These are phyloP conservation scores for Rugosomyces carneus DNA, from an alignment of 1,284 basidiomycete species.

Conservation along the genomic window DNA sequence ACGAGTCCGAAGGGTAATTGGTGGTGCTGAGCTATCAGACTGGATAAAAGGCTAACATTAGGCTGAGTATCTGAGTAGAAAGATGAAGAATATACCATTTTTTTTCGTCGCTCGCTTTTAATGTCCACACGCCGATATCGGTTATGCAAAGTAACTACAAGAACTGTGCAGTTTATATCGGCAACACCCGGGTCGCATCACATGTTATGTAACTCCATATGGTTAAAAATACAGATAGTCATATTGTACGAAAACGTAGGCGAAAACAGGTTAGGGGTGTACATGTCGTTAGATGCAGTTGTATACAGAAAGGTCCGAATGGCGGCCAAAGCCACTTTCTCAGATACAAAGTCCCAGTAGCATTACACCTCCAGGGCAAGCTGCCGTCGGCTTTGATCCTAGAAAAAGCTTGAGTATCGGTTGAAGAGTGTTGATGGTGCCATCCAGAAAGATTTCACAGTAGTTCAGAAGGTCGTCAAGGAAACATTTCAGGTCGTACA, in stretches of 20 bases:
- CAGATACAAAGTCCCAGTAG: conserved; percentile 15
- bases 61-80: background rate
- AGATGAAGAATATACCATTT: conserved; percentile 26
- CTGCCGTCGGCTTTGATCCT: conserved; percentile 2
- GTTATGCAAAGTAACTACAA: conserved; percentile 25
- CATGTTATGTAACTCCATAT: background rate
- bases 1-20: conserved; percentile 92
- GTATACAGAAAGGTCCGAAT: conserved; percentile 16
- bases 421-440: conserved; percentile 34
- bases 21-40: conserved; percentile 81
- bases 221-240: conserved; percentile 6
- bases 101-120: conserved; percentile 17
- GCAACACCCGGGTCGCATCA: conserved; percentile 22
- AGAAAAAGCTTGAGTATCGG: conserved; percentile 24
- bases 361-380: conserved; percentile 3
- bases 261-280: conserved; percentile 17
- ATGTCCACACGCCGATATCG: conserved; percentile 31
- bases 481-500: conserved; percentile 30
- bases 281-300: conserved; percentile 21
- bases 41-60: conserved; percentile 20
- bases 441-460: conserved; percentile 45
- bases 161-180: conserved; percentile 33
- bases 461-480: conserved; percentile 33
- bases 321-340: background rate
- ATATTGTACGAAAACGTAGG: conserved; percentile 15